Base-by-base conservation (phyloP, 257 asterid genomes). In the Eucommia ulmoides region DNA sequence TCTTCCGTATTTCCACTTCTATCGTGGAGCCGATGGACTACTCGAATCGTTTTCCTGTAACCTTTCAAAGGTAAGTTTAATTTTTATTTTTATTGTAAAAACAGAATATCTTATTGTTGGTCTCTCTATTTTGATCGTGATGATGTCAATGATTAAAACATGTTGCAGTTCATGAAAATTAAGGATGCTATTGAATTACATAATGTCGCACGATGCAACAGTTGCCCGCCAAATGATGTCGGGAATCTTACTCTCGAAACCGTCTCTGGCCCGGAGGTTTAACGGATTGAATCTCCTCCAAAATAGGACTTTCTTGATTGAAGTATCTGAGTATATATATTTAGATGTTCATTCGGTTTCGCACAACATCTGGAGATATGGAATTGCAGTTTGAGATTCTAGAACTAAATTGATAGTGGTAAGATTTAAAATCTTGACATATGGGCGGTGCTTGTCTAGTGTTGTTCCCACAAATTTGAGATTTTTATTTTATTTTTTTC, bases 11-110 rank as follows among this genome's bases (percentile, higher is more conserved):
- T 88, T 88, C 82, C 95, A 84, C 65, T 88, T 84, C 77, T 84
- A 84, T 64, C 88, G 97, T 19, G 97, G 95, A 41, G 94, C 93
- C 35, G 95, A 88, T 60, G 95, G 97, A 52, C 89, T 70, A 61
- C 80, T 88, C 20, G 95, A 88, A 61, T 58, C 97, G 54, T 88
- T 88, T 63, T 84, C 97, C 54, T 88, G 97, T 61, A 84, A 95
- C 45, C 87, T 88, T 44, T 92, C 84, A 65, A 88, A 88, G 73
- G 97, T 84, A 73, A 75, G 84, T 49, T 19, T 3, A 55, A 41
- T 24, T 19, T 19, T 21, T 55, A 12, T 16, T 24, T 51, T 17
- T 10, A 19, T 41, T 54, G 19, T 23, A n/a, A n/a, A n/a, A n/a
- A n/a, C n/a, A n/a, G n/a, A n/a, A n/a, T n/a, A n/a, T n/a, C n/a